A percentile compares a stretch with the other conserved stretches of the same genome.
Conservation (phyloP, 768 basidiomycete species). For the Amanita rimosa region DNA sequence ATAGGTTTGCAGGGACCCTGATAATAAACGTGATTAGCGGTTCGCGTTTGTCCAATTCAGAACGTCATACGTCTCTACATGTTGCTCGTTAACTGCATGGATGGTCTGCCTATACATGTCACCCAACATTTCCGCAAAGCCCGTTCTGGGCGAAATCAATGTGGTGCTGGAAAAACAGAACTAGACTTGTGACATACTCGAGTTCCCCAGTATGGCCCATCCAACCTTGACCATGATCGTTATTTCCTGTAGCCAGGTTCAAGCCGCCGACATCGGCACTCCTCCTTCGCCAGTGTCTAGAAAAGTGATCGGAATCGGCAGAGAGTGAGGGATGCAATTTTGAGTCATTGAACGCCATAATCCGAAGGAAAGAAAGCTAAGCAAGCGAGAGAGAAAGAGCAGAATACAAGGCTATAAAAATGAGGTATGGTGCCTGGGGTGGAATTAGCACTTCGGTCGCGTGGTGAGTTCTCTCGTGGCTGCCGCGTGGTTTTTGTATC, state of each 20-base stretch:
- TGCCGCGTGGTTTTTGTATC: conserved; percentile 27
- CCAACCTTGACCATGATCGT: conserved; percentile 62
- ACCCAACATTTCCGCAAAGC: conserved; percentile 73
- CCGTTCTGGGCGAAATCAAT: conserved; percentile 24
- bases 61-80: conserved; percentile 29
- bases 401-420: conserved; percentile 10
- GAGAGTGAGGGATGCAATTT: conserved; percentile 1
- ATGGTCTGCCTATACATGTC: conserved; percentile 80
- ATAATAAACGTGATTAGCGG: not conserved
- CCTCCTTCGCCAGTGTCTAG: conserved; percentile 32
- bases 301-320: not conserved
- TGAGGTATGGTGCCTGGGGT: conserved; percentile 13
- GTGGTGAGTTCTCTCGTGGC: conserved; percentile 33
- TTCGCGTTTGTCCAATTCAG: not conserved
- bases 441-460: conserved; percentile 21
- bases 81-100: conserved; percentile 53
- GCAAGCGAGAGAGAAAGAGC: conserved; percentile 8
- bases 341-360: conserved; percentile 4
- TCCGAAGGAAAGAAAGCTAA: conserved; percentile 7
- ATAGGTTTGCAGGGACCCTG: conserved; percentile 37
- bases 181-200: conserved; percentile 29
- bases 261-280: conserved; percentile 90
- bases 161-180: not conserved
- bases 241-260: conserved; percentile 59
- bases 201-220: conserved; percentile 35